Evolutionary conservation across 768 basidiomycete species (phyloP).

Genomic region (Hericium coralloides): DNA sequence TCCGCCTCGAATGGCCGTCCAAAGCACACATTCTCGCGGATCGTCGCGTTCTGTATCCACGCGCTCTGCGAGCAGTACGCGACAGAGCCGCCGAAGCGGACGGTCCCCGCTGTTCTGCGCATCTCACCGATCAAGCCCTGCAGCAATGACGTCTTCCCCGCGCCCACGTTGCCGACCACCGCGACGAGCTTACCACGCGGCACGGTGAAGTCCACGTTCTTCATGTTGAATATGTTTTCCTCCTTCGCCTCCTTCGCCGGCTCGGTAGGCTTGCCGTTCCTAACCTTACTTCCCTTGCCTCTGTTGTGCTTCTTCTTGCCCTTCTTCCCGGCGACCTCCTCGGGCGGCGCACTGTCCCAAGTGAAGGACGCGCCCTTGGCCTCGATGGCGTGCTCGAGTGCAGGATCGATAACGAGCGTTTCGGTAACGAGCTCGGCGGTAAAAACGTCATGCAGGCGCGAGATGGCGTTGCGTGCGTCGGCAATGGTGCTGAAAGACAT

Average conservation of each 20-base stretch:
- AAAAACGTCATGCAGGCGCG: slow-evolving; percentile 72
- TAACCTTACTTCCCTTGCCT: slow-evolving; percentile 5
- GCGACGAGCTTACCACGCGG: slow-evolving; percentile 75
- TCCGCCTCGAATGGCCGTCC: slow-evolving; percentile 76
- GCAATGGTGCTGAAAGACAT: slow-evolving; percentile 68
- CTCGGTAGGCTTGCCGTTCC: slow-evolving; percentile 1
- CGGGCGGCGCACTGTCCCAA: slow-evolving; percentile 75
- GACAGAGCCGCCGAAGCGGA: slow-evolving; percentile 67
- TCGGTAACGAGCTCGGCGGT: slow-evolving; percentile 71
- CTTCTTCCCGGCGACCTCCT: slow-evolving; percentile 22
- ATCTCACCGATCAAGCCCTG: slow-evolving; percentile 81
- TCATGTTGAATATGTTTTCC: slow-evolving; percentile 50
- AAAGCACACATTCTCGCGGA: slow-evolving; percentile 86
- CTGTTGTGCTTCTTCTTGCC: slow-evolving; percentile 16
- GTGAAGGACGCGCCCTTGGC: slow-evolving; percentile 67
- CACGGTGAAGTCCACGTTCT: slow-evolving; percentile 55
- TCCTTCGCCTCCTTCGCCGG: slow-evolving; percentile 25
- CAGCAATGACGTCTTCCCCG: slow-evolving; percentile 60
- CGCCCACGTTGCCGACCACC: slow-evolving; percentile 72
- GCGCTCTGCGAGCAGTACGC: slow-evolving; percentile 82
- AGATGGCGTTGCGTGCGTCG: slow-evolving; percentile 76
- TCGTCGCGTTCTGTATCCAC: slow-evolving; percentile 90
- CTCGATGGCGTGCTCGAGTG: slow-evolving; percentile 54
- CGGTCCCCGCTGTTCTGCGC: slow-evolving; percentile 55
- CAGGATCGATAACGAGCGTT: slow-evolving; percentile 41